A percentile compares a stretch with the other conserved stretches of the same genome.
Evolutionary conservation across 2,329 filamentous ascomycete species (phyloP).

Genomic region (Paracorniculantispora psalliotae): DNA sequence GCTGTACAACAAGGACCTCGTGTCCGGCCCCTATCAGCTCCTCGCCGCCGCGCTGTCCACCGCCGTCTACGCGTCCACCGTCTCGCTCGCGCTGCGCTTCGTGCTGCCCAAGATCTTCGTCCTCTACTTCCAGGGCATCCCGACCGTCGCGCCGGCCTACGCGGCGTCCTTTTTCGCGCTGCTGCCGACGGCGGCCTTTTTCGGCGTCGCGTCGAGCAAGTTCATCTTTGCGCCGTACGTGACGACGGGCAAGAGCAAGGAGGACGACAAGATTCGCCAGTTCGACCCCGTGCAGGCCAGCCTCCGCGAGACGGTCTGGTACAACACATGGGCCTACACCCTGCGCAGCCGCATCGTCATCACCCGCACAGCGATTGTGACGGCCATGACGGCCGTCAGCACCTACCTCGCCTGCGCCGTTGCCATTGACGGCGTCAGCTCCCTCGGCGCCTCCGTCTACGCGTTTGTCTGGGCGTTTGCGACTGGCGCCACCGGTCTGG

Average conservation of each 20-base stretch:
- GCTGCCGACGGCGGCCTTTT: conserved; percentile 51
- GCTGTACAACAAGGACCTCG: conserved; percentile 58
- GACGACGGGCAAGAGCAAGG: conserved; percentile 43
- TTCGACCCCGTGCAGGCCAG: conserved; percentile 63
- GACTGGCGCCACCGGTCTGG: conserved; percentile 53
- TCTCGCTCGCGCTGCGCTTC: conserved; percentile 64
- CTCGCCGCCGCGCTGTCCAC: conserved; percentile 65
- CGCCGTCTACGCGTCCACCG: conserved; percentile 66
- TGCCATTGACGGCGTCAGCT: conserved; percentile 65
- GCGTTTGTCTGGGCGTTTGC: conserved; percentile 69
- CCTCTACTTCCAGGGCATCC: conserved; percentile 67
- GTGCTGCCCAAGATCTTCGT: conserved; percentile 70
- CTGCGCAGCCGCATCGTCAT: conserved; percentile 59
- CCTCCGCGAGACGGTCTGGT: conserved; percentile 64
- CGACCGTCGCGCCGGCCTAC: conserved; percentile 64
- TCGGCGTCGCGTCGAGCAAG: conserved; percentile 65
- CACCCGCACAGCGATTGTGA: conserved; percentile 56
- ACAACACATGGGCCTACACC: conserved; percentile 68
- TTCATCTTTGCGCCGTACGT: conserved; percentile 74
- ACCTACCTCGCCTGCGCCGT: conserved; percentile 61
- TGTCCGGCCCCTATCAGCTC: conserved; percentile 58
- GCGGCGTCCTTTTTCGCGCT: conserved; percentile 56
- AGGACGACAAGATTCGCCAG: conserved; percentile 43
- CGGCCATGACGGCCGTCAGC: conserved; percentile 51
- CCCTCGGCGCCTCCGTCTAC: conserved; percentile 66